Percentiles rank a stretch among this genome's conserved stretches.
Conservation (phyloP, 495 filamentous ascomycete species). For the Hypoxylon fragiforme region DNA sequence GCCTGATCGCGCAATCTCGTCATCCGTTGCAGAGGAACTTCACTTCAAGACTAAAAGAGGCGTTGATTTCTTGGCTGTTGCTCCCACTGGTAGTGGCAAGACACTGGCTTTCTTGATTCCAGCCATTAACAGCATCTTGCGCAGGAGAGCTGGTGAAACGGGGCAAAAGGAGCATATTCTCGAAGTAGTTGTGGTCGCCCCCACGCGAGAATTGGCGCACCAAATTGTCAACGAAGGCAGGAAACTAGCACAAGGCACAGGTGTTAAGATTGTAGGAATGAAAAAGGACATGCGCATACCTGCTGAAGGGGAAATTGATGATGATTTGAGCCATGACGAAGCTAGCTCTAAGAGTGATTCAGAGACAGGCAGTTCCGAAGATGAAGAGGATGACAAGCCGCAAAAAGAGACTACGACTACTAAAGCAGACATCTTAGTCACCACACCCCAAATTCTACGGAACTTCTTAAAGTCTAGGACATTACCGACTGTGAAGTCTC, state of each 20-base stretch:
- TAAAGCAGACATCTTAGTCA: slow-evolving; percentile 84
- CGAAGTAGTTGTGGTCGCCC: slow-evolving; percentile 77
- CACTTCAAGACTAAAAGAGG: slow-evolving; percentile 30
- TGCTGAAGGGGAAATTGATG: slow-evolving; percentile 45
- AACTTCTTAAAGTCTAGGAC: slow-evolving; percentile 66
- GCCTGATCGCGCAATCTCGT: slow-evolving; percentile 46
- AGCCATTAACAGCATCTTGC: slow-evolving; percentile 72
- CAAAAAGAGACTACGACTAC: slow-evolving; percentile 50
- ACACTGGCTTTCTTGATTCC: slow-evolving; percentile 91
- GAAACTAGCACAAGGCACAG: slow-evolving; percentile 77
- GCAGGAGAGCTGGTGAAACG: slow-evolving; percentile 43
- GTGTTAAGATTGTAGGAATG: slow-evolving; percentile 79
- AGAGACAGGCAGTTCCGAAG: slow-evolving; percentile 44
- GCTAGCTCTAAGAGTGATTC: slow-evolving; percentile 46
- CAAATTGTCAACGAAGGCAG: slow-evolving; percentile 93
- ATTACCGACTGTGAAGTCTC: slow-evolving; percentile 65
- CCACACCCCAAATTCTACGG: slow-evolving; percentile 78
- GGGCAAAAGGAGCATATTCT: slow-evolving; percentile 55
- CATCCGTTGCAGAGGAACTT: slow-evolving; percentile 34
- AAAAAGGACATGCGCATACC: slow-evolving; percentile 77
- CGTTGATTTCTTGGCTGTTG: slow-evolving; percentile 80
- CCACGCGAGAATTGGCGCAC: slow-evolving; percentile 86
- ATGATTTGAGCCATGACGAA: slow-evolving; percentile 34
- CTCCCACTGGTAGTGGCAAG: slow-evolving; percentile 97
- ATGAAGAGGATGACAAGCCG: slow-evolving; percentile 44